Base-by-base conservation (phyloP, 441 rosid species). In the Theobroma grandiflorum region DNA sequence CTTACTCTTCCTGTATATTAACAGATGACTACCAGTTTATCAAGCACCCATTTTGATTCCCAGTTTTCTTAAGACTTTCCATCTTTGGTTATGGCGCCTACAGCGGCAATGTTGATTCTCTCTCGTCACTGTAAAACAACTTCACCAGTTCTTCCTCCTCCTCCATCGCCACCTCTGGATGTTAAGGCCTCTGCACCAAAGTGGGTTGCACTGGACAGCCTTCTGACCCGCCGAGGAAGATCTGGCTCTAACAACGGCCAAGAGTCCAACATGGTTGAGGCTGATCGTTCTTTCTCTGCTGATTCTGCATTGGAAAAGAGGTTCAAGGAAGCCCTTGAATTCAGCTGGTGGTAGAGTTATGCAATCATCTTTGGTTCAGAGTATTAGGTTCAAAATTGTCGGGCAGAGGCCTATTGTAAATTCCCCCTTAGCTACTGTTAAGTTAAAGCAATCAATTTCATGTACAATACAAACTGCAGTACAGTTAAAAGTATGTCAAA, bases 51-150 rank as follows among this genome's bases (percentile, higher is more conserved):
- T 43, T 37, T 33, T 52, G 53, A 14, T 61, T 62, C 16, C 16
- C 58, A 0, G 9, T 20, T 53, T 15, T 26, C 26, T 45, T 47
- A 18, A 18, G 31, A 12, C 11, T 61, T 37, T 72, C 75, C 22
- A n/a, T 49, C 3, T 49, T 53, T 61, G 55, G 8, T 42, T 16
- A 89, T 89, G 90, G 86, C 90, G 2, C 92, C 92, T 22, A 84
- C 89, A 2, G 92, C 92, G 50, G 90, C 92, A 80, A 89, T 89
- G 90, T 82, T 89, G 83, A 84, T 66, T 72, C 85, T 75, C 68
- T 72, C 18, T 31, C 78, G 66, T 76, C 50, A 76, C 37, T 68
- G 63, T 67, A 35, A 63, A 18, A 82, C 72, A 8, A 58, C 80
- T 53, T 73, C 74, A 47, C 45, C 78, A 43, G 8, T 50, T 20